phyloP scores from a whole-genome alignment of 345 rosid species.

The Pistacia integerrima region DNA sequence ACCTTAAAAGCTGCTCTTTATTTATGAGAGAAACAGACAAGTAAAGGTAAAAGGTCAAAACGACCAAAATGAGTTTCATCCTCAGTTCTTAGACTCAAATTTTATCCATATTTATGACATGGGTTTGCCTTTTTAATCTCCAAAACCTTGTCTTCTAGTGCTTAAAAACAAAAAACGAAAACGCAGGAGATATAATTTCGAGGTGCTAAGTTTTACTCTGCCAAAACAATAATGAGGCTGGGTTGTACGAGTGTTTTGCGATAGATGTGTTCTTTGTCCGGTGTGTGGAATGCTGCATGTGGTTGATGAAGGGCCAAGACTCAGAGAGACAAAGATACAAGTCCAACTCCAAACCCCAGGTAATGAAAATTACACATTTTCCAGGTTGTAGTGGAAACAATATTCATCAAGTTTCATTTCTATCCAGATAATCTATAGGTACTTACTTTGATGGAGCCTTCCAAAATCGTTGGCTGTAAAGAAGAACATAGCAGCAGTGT shows the following conservation, averaged over 20 bases:
- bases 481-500: conserved; percentile 53
- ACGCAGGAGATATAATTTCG: conserved; percentile 46
- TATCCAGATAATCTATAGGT: conserved; percentile 2
- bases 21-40: conserved; percentile 39
- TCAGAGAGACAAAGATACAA: conserved; percentile 19
- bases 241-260: conserved; percentile 24
- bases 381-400: neutral
- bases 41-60: conserved; percentile 23
- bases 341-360: neutral
- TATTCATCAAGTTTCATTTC: neutral
- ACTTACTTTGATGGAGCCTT: conserved; percentile 49
- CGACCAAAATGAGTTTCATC: conserved; percentile 11
- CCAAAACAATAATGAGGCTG: conserved; percentile 45
- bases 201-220: conserved; percentile 43
- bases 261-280: conserved; percentile 19
- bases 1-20: conserved; percentile 39
- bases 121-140: conserved; percentile 39
- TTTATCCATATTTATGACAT: conserved; percentile 24
- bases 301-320: conserved; percentile 6
- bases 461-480: conserved; percentile 34
- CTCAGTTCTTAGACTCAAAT: conserved; percentile 10
- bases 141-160: conserved; percentile 53
- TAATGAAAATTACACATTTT: conserved; percentile 7
- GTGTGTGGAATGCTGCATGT: conserved; percentile 15
- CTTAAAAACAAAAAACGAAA: conserved; percentile 42